Base-by-base conservation (phyloP, 306 rosid species). In the Prunus dulcis region DNA sequence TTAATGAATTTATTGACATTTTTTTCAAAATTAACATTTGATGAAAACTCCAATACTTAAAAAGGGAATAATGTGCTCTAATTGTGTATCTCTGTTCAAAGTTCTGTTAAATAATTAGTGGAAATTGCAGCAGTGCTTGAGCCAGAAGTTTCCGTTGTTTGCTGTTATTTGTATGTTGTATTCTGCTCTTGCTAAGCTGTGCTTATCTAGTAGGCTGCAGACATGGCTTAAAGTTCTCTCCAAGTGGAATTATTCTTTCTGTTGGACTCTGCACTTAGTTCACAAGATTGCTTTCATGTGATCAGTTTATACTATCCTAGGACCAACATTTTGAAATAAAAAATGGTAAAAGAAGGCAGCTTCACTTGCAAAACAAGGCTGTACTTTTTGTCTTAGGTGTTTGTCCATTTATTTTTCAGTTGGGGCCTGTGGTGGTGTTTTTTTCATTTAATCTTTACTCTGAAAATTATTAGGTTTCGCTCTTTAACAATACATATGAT, bases 151-250 rank as follows among this genome's bases (percentile, higher is more conserved):
- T 30, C 49, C 63, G 11, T 71, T 19, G 69, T n/a, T 58, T 73
- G 53, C 11, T 75, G 19, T 47, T 10, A 12, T 41, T 25, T 47
- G 12, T 70, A 9, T 55, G 19, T 64, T 18, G 22, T 8, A 14
- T 58, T 68, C 12, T 71, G 23, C 62, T 49, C 18, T 52, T 47
- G 52, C 47, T 71, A 30, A 28, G 49, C 46, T 78, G 67, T 50
- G 28, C 32, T 62, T 60, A 5, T 20, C 34, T 30, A 11, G 49
- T 46, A 47, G 47, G 69, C 41, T 25, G 13, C 51, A 38, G 50
- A 57, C 75, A 20, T 49, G 71, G 22, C 14, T 53, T 53, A 11
- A 3, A 15, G 20, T 55, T 69, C 12, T 62, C 15, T 75, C 49
- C 71, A 17, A 12, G 49, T 63, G 55, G n/a, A 38, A 23, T 25